These are phyloP conservation scores for Globisporangium paddicum DNA, from an alignment of 352 stramenopile genomes.

Conservation along the genomic window DNA sequence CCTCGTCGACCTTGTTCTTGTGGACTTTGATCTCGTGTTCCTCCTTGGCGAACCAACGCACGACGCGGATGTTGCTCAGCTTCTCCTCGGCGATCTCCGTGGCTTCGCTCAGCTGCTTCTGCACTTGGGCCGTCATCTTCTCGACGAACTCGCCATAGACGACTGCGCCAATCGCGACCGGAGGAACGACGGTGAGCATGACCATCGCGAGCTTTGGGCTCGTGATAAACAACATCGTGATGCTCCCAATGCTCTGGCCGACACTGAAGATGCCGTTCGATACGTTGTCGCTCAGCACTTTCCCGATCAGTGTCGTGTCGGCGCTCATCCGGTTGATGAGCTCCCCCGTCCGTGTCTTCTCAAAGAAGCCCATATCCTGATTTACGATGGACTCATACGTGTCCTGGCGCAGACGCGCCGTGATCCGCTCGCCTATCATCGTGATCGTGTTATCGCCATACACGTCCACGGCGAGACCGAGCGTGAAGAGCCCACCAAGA, in stretches of 20 bases:
- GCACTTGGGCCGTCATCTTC: conserved; percentile 82
- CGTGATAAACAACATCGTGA: no score
- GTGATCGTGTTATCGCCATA: conserved; percentile 75
- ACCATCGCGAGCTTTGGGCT: no score
- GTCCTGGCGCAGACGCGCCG: conserved; percentile 67
- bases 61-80: conserved; percentile 89
- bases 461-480: conserved; percentile 66
- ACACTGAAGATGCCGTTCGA: conserved; percentile 63
- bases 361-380: conserved; percentile 92
- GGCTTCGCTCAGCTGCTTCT: conserved; percentile 88
- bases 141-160: conserved; percentile 88
- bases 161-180: conserved; percentile 82
- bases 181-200: conserved; percentile 89
- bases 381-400: conserved; percentile 75
- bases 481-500: conserved; percentile 62
- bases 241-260: conserved; percentile 80
- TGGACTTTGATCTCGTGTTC: conserved; percentile 58
- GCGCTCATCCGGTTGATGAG: conserved; percentile 89
- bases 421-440: conserved; percentile 86
- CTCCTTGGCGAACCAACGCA: conserved; percentile 89
- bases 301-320: conserved; percentile 90
- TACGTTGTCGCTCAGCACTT: conserved; percentile 91
- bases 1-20: conserved; percentile 50
- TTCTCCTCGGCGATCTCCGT: conserved; percentile 93
- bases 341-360: conserved; percentile 85